Percentiles rank a stretch among this genome's conserved stretches.
phyloP scores from a whole-genome alignment of 1,139 yeast species.

The Geotrichum phurueaensis region DNA sequence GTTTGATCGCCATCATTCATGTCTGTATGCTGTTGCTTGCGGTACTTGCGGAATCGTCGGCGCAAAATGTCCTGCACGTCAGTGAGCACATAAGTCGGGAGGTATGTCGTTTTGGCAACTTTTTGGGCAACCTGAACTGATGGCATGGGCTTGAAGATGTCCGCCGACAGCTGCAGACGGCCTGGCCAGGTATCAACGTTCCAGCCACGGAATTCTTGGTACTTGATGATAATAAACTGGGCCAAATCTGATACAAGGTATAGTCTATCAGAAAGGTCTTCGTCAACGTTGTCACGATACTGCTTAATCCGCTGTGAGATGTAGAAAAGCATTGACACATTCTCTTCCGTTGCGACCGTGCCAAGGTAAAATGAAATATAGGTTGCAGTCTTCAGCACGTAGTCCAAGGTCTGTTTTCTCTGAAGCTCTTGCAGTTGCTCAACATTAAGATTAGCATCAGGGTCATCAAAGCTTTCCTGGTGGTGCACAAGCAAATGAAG shows the following conservation, averaged over 20 bases:
- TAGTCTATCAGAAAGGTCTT: conserved; percentile 38
- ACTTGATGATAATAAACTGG: conserved; percentile 56
- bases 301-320: conserved; percentile 76
- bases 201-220: conserved; percentile 60
- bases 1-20: background rate
- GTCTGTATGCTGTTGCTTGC: conserved; percentile 11
- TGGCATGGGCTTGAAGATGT: conserved; percentile 55
- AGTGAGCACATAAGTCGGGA: conserved; percentile 39
- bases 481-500: conserved; percentile 72
- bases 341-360: conserved; percentile 57
- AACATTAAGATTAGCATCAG: conserved; percentile 26
- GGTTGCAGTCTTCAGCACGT: conserved; percentile 29
- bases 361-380: conserved; percentile 58
- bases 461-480: conserved; percentile 52
- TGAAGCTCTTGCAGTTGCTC: conserved; percentile 22
- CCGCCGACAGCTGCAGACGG: conserved; percentile 58
- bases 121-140: conserved; percentile 29
- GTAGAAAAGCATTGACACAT: conserved; percentile 67
- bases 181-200: conserved; percentile 78
- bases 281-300: conserved; percentile 53
- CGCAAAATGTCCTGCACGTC: conserved; percentile 23
- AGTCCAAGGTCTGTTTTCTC: conserved; percentile 12
- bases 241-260: conserved; percentile 70
- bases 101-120: conserved; percentile 40
- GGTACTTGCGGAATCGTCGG: conserved; percentile 13